Evolutionary conservation across 768 basidiomycete genomes (phyloP).

Genomic region (Lactarius evosmus): DNA sequence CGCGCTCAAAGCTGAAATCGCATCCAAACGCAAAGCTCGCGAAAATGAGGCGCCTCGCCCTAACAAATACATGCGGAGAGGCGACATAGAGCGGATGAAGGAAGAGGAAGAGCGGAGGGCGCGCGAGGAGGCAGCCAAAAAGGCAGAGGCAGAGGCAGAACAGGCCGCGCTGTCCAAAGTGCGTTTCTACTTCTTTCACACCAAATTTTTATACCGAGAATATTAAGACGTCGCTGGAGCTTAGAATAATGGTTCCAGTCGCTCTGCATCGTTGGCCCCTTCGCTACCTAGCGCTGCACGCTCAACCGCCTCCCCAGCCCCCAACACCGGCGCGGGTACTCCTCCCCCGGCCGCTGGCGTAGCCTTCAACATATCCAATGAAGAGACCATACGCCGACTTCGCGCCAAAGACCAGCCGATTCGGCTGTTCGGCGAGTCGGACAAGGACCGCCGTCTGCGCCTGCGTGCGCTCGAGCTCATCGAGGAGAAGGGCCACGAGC

Average conservation of each 20-base stretch:
- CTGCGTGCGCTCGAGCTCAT: slow-evolving; percentile 92
- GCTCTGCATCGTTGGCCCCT: slow-evolving; percentile 22
- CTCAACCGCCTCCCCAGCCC: slow-evolving; percentile 38
- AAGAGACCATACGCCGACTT: slow-evolving; percentile 86
- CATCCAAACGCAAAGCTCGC: slow-evolving; percentile 78
- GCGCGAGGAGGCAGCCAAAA: slow-evolving; percentile 24
- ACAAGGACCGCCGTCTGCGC: slow-evolving; percentile 88
- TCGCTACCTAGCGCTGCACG: slow-evolving; percentile 31
- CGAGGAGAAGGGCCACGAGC: slow-evolving; percentile 81
- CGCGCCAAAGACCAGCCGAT: slow-evolving; percentile 93
- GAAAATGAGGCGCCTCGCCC: slow-evolving; percentile 53
- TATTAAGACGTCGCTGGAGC: slow-evolving; percentile 28
- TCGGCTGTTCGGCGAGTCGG: slow-evolving; percentile 89
- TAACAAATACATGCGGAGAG: slow-evolving; percentile 86
- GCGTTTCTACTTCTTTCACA: slow-evolving; percentile 31
- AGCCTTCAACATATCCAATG: slow-evolving; percentile 85
- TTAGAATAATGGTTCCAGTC: slow-evolving; percentile 18
- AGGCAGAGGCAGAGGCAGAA: slow-evolving; percentile 21
- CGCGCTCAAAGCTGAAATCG: slow-evolving; percentile 85
- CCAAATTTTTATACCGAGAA: not conserved
- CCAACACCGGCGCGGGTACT: slow-evolving; percentile 37
- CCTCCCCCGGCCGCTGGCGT: slow-evolving; percentile 35
- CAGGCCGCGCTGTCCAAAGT: slow-evolving; percentile 31
- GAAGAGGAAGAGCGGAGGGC: slow-evolving; percentile 27
- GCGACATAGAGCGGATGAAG: slow-evolving; percentile 58